Evolutionary conservation across 2,329 filamentous ascomycete species (phyloP), one percentile per base, ranked within the genome.

Genomic region (Trichoderma arundinaceum): DNA sequence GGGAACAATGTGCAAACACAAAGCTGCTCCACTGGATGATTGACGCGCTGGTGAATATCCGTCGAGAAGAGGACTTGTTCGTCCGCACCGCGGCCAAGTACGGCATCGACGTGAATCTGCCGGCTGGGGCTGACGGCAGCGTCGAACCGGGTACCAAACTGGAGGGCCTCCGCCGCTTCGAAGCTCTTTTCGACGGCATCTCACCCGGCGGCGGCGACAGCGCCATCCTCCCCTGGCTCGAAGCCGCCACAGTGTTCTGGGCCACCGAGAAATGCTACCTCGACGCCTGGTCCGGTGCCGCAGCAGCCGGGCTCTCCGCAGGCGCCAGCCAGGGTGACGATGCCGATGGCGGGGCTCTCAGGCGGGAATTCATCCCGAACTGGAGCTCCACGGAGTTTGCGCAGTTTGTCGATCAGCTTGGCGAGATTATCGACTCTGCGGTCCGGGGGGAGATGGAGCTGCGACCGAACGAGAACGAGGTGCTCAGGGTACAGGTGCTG

Each of bases 231-330:
- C 76, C 78, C 0, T 83, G 80, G 72, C 77, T 93, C 2, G 89
- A 92, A 73, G 89, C 88, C 6, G 81, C 92, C 68, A 84, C 92
- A 2, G 83, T 91, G n/a, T 84, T 93, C 28, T 94, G 90, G 88
- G 88, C 87, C n/a, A 92, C 89, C 1, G 91, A 94, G 77, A 86
- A 82, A 53, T 84, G 82, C 67, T 90, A 89, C 72, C 73, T 88
- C 17, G 80, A 84, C 44, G 83, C 87, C 12, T 90, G 88, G 88
- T 80, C 78, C 9, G 84, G 81, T 74, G 83, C 83, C 3, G 79
- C 74, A 68, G 68, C 73, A 68, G 68, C 73, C 4, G 76, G 82
- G 70, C 73, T 78, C 17, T 69, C 71, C 1, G 68, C 64, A 53
- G 68, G 17, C 65, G 56, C 0, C 68, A 70, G n/a, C 35, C 28